These are phyloP conservation scores for Tillandsia leiboldiana DNA, from an alignment of 176 grass and related monocot genomes.

Conservation along the genomic window DNA sequence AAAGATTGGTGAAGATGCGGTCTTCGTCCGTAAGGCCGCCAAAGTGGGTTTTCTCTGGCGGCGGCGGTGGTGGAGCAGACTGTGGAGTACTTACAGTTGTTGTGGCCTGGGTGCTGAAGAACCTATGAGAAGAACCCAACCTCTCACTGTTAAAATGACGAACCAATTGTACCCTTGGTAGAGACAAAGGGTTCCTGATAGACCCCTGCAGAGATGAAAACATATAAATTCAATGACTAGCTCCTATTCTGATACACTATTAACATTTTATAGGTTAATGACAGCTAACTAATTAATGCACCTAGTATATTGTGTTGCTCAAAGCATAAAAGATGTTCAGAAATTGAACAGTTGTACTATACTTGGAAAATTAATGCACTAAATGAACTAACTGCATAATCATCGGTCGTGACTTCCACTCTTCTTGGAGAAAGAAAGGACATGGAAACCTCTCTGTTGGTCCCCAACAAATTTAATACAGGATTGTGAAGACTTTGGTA, in stretches of 20 bases:
- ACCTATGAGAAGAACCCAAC: conserved; percentile 24
- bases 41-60: conserved; percentile 83
- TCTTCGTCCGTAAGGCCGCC: conserved; percentile 67
- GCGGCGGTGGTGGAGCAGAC: conserved; percentile 56
- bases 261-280: background rate
- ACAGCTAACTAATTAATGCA: background rate
- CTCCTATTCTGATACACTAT: background rate
- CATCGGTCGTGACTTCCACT: no score
- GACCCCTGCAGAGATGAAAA: conserved; percentile 16
- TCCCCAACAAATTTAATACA: no score
- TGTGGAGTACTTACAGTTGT: conserved; percentile 57
- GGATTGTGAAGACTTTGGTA: no score
- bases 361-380: no score
- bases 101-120: conserved; percentile 61
- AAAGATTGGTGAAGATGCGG: conserved; percentile 86
- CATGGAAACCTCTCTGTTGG: no score
- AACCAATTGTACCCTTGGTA: conserved; percentile 34
- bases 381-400: no score
- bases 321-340: no score
- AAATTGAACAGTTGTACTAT: no score
- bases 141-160: conserved; percentile 25
- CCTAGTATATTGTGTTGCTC: no score
- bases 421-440: no score
- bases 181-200: conserved; percentile 27
- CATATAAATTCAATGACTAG: background rate